phyloP scores from a whole-genome alignment of 306 rosid species.

The Lithocarpus polystachyus region DNA sequence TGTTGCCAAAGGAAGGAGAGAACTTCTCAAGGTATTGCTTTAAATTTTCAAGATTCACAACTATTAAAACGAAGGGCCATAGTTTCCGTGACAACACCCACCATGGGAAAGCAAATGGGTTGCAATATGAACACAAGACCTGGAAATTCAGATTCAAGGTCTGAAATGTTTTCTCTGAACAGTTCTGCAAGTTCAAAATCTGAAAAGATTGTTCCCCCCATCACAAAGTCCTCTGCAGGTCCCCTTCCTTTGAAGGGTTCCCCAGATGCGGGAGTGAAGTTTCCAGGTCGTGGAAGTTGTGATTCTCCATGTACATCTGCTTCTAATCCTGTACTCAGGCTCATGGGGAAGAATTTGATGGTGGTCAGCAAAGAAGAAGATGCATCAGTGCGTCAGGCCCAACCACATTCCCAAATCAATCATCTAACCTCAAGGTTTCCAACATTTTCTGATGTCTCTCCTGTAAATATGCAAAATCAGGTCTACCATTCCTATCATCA shows the following conservation, averaged over 20 bases:
- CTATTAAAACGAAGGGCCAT: conserved; percentile 29
- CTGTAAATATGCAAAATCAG: conserved; percentile 27
- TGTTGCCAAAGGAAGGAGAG: conserved; percentile 56
- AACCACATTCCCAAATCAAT: conserved; percentile 22
- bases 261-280: conserved; percentile 22
- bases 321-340: conserved; percentile 49
- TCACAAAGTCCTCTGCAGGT: conserved; percentile 14
- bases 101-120: conserved; percentile 29
- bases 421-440: conserved; percentile 26
- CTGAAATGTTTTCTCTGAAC: conserved; percentile 21
- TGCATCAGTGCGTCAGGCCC: conserved; percentile 28
- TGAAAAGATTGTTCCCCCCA: conserved; percentile 13
- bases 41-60: conserved; percentile 41
- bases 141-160: conserved; percentile 20
- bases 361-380: conserved; percentile 55
- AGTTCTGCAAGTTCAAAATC: conserved; percentile 18
- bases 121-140: conserved; percentile 24
- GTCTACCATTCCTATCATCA: conserved; percentile 25
- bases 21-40: conserved; percentile 29
- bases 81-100: conserved; percentile 25
- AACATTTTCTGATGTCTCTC: conserved; percentile 23
- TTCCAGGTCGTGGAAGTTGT: conserved; percentile 18
- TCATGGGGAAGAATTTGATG: conserved; percentile 72
- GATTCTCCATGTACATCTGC: conserved; percentile 48
- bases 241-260: conserved; percentile 19